phyloP scores from a whole-genome alignment of 169 alveolate species.

The Neospora caninum region DNA sequence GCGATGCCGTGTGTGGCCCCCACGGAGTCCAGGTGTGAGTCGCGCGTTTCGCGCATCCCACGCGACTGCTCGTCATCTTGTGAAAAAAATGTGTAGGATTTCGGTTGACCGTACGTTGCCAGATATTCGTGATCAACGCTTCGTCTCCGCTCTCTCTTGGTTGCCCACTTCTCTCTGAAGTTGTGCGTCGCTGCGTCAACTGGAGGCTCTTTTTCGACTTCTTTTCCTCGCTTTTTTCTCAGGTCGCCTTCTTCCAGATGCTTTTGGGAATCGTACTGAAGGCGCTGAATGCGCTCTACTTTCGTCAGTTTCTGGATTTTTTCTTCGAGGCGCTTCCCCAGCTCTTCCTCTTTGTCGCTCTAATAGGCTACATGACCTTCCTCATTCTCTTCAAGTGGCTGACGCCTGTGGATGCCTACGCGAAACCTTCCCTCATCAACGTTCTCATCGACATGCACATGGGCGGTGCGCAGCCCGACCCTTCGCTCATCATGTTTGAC shows the following conservation, averaged over 20 bases:
- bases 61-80: no score
- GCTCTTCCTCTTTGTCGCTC: constrained; percentile 90
- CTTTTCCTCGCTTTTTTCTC: neutral
- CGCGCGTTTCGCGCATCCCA: no score
- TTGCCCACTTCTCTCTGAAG: no score
- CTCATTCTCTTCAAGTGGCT: constrained; percentile 94
- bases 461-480: neutral
- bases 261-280: constrained; percentile 88
- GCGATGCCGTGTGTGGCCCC: no score
- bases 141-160: no score
- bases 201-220: neutral
- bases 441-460: constrained; percentile 36
- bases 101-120: no score
- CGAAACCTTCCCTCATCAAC: constrained; percentile 59
- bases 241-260: constrained; percentile 78
- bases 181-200: no score
- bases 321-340: constrained; percentile 97
- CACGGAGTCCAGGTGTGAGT: no score
- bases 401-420: constrained; percentile 80
- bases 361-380: constrained; percentile 96
- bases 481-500: constrained; percentile 70
- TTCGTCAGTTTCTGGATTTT: constrained; percentile 89
- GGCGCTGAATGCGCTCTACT: constrained; percentile 90
- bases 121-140: no score
- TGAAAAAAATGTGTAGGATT: no score